phyloP scores from a whole-genome alignment of 345 rosid species.

The Pseudoturritis turrita region DNA sequence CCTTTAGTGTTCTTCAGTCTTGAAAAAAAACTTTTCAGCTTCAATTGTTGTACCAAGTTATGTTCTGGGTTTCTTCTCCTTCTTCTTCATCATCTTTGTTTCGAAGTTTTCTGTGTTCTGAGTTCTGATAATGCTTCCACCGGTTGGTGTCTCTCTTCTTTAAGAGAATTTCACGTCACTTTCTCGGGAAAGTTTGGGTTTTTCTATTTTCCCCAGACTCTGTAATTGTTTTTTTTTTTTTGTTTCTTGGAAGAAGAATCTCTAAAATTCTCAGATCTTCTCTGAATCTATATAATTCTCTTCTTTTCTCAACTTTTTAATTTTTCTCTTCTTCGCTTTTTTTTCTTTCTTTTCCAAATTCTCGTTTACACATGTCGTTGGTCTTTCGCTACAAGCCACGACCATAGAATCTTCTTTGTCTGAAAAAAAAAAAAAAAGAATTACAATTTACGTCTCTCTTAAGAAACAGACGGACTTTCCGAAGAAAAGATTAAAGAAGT shows the following conservation, averaged over 20 bases:
- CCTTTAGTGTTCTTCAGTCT: background rate
- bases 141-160: slow-evolving; percentile 38
- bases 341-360: background rate
- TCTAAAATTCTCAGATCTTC: slow-evolving; percentile 32
- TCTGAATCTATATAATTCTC: slow-evolving; percentile 21
- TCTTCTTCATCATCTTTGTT: background rate
- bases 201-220: slow-evolving; percentile 2
- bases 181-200: background rate
- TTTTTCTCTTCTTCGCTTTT: background rate
- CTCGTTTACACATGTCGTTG: slow-evolving; percentile 31
- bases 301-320: background rate
- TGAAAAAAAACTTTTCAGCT: background rate
- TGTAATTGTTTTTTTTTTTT: background rate
- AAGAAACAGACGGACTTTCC: slow-evolving; percentile 43
- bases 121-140: slow-evolving; percentile 33
- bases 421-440: slow-evolving; percentile 16
- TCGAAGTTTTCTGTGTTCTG: slow-evolving; percentile 3
- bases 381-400: slow-evolving; percentile 34
- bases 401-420: slow-evolving; percentile 33
- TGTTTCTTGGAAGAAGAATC: slow-evolving; percentile 1
- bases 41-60: slow-evolving; percentile 9
- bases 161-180: slow-evolving; percentile 37
- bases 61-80: slow-evolving; percentile 38
- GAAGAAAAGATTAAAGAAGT: slow-evolving; percentile 29
- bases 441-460: slow-evolving; percentile 27